A percentile compares a stretch with the other conserved stretches of the same genome.
Conservation (phyloP, 768 basidiomycete species). For the Chalciporus sphaerocephalus region DNA sequence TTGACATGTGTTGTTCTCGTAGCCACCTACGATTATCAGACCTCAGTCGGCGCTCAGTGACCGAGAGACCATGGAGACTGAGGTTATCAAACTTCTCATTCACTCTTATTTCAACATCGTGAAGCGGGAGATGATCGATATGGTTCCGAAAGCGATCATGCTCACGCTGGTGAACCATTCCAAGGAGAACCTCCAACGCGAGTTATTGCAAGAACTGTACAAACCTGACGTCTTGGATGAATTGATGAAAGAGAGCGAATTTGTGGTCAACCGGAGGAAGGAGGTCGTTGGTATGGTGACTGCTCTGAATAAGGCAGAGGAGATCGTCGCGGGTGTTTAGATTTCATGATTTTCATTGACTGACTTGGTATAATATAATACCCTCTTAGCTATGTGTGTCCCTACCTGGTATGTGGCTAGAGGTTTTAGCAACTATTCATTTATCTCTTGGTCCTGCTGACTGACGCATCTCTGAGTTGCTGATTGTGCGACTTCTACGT, state of each 20-base stretch:
- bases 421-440: conserved; percentile 10
- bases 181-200: conserved; percentile 92
- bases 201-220: conserved; percentile 93
- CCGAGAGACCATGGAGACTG: conserved; percentile 96
- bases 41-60: conserved; percentile 91
- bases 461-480: no score
- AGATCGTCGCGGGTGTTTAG: conserved; percentile 67
- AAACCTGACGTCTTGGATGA: conserved; percentile 95
- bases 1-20: conserved; percentile 4
- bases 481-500: no score
- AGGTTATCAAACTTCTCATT: conserved; percentile 98
- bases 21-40: conserved; percentile 83
- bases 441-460: background rate
- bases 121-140: conserved; percentile 99
- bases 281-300: conserved; percentile 91
- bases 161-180: conserved; percentile 87
- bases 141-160: conserved; percentile 96
- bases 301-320: conserved; percentile 95
- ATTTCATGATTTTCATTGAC: conserved; percentile 7
- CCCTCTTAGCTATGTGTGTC: conserved; percentile 25
- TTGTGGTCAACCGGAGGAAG: conserved; percentile 83
- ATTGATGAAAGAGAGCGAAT: conserved; percentile 90
- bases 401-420: conserved; percentile 17
- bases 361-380: conserved; percentile 26
- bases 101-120: conserved; percentile 97